Evolutionary conservation across 2,329 filamentous ascomycete genomes (phyloP).

Genomic region (Fusarium tricinctum): DNA sequence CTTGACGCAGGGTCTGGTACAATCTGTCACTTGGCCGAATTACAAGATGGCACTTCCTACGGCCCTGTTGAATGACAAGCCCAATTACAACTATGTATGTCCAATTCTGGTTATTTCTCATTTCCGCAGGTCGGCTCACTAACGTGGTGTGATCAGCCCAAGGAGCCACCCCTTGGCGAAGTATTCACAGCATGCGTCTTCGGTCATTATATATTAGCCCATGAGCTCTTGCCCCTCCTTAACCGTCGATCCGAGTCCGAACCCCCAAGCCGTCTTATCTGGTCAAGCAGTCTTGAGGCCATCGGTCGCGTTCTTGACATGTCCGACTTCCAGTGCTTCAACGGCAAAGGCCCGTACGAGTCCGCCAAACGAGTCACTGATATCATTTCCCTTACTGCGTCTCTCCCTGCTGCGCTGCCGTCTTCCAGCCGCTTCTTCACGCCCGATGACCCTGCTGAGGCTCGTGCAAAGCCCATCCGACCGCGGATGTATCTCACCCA

Average conservation of each 20-base stretch:
- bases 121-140: background rate
- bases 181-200: slow-evolving; percentile 95
- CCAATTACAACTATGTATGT: slow-evolving; percentile 55
- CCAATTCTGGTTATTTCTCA: background rate
- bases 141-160: slow-evolving; percentile 58
- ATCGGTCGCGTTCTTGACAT: slow-evolving; percentile 66
- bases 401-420: slow-evolving; percentile 73
- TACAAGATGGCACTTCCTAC: slow-evolving; percentile 77
- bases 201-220: slow-evolving; percentile 91
- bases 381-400: slow-evolving; percentile 79
- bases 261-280: slow-evolving; percentile 78
- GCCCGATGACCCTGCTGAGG: slow-evolving; percentile 41
- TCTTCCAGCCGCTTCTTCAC: slow-evolving; percentile 71
- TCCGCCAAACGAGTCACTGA: slow-evolving; percentile 90
- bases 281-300: slow-evolving; percentile 88
- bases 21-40: slow-evolving; percentile 80
- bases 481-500: slow-evolving; percentile 84
- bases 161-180: slow-evolving; percentile 75
- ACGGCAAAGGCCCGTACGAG: slow-evolving; percentile 79
- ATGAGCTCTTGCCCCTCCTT: slow-evolving; percentile 83
- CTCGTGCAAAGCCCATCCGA: slow-evolving; percentile 44
- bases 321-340: slow-evolving; percentile 82
- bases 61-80: slow-evolving; percentile 58
- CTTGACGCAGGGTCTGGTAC: slow-evolving; percentile 71
- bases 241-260: slow-evolving; percentile 59